Evolutionary conservation across 2,329 filamentous ascomycete genomes (phyloP), one percentile per base, ranked within the genome.

Genomic region (Trichoderma atrobrunneum): DNA sequence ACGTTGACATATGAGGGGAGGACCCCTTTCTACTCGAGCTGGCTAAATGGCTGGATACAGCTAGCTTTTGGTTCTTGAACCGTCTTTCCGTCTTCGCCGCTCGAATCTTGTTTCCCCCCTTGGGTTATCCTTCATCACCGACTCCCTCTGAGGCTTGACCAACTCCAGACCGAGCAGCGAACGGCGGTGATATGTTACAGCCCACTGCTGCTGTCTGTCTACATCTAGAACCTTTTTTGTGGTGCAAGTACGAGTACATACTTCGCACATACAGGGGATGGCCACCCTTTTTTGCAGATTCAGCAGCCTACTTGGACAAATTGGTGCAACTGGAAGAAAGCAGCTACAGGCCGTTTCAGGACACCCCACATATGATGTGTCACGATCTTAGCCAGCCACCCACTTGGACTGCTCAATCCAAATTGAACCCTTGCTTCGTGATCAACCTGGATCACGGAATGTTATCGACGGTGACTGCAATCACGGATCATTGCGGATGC

Each of bases 381-480:
- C 70, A 71, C 70, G 70, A 71, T 71, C 70, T 71, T 64, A 66
- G 70, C 64, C 64, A 57, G 69, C 64, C 64, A 57, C 39, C 69
- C 70, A 68, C 43, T 68, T 54, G 60, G 56, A 43, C 63, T 59
- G 36, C 62, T 54, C 54, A 54, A 56, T 63, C 30, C 67, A 24
- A 63, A 36, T 63, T 36, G 54, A 62, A 62, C 28, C 67, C 62
- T 43, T 65, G 57, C 32, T 70, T 28, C 24, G 34, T 68, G 65
- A 32, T 68, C 51, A 60, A 43, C 34, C 34, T 59, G 65, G 56
- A 60, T 56, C 65, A 59, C 36, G 16, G 39, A 60, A 48, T 60
- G 24, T 21, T 68, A 21, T 43, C 34, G 43, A 68, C 16, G 18
- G 21, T 26, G 18, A 59, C 34, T 28, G 64, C 48, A 56, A 39